phyloP scores from a whole-genome alignment of 768 basidiomycete species.

The Hebeloma cylindrosporum region DNA sequence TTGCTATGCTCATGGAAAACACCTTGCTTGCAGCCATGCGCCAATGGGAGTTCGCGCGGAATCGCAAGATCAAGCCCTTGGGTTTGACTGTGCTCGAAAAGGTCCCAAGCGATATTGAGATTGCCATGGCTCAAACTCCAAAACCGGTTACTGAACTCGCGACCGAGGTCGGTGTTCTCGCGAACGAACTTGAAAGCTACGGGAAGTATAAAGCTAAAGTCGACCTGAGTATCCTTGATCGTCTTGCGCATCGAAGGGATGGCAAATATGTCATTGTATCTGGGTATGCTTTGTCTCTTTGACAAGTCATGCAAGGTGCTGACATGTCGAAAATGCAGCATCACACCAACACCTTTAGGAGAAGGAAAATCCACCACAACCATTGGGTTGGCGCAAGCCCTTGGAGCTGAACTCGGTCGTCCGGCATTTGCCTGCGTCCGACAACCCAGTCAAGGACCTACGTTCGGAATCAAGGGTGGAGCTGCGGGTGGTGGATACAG shows the following conservation, averaged over 20 bases:
- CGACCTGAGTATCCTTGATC: slow-evolving; percentile 83
- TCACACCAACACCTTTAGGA: slow-evolving; percentile 94
- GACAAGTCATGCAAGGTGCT: neutral
- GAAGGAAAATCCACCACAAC: slow-evolving; percentile 99
- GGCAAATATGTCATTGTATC: slow-evolving; percentile 97
- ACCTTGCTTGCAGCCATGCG: slow-evolving; percentile 83
- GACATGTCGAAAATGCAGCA: slow-evolving; percentile 44
- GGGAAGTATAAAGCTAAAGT: slow-evolving; percentile 98
- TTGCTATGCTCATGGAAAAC: slow-evolving; percentile 97
- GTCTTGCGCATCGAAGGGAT: slow-evolving; percentile 80
- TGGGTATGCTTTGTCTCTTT: slow-evolving; percentile 54
- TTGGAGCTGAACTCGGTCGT: slow-evolving; percentile 91
- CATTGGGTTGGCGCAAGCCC: slow-evolving; percentile 93
- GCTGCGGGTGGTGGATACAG: slow-evolving; percentile 98
- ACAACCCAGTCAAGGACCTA: slow-evolving; percentile 97
- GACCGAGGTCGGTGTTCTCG: slow-evolving; percentile 80
- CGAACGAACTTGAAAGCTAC: slow-evolving; percentile 89
- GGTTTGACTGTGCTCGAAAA: slow-evolving; percentile 76
- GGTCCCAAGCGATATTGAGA: slow-evolving; percentile 96
- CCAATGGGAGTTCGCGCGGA: slow-evolving; percentile 66
- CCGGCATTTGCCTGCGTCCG: slow-evolving; percentile 95
- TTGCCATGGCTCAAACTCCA: slow-evolving; percentile 91
- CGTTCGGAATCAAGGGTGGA: slow-evolving; percentile 99
- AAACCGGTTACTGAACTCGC: slow-evolving; percentile 87
- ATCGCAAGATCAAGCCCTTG: slow-evolving; percentile 74